Conservation (phyloP, 495 filamentous ascomycete species). For the Astrothelium subdiscretum region DNA sequence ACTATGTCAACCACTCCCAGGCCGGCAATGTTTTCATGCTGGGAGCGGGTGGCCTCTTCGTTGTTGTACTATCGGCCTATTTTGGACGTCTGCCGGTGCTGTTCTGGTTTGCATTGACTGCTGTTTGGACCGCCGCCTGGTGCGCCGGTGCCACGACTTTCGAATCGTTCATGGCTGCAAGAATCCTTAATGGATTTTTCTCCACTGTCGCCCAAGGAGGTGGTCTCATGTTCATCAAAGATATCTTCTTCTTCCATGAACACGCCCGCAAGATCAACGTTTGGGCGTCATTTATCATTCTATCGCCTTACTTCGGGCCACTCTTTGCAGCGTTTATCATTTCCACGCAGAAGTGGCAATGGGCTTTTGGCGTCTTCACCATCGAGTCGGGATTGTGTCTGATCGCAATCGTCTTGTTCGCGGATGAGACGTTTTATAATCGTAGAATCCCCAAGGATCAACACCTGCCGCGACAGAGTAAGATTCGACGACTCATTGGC, state of each 20-base stretch:
- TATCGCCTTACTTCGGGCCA: conserved; percentile 50
- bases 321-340: conserved; percentile 49
- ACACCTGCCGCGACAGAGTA: conserved; percentile 33
- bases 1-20: conserved; percentile 43
- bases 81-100: conserved; percentile 50
- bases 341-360: conserved; percentile 37
- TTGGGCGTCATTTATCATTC: conserved; percentile 41
- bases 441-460: conserved; percentile 35
- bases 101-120: conserved; percentile 44
- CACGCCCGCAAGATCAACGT: conserved; percentile 53
- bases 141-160: conserved; percentile 42
- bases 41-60: conserved; percentile 43
- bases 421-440: conserved; percentile 52
- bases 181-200: conserved; percentile 54
- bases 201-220: conserved; percentile 44
- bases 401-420: conserved; percentile 37
- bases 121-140: conserved; percentile 40
- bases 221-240: conserved; percentile 52
- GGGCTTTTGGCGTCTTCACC: conserved; percentile 42
- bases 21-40: conserved; percentile 49
- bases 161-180: conserved; percentile 45
- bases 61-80: conserved; percentile 43
- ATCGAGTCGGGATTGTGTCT: conserved; percentile 38
- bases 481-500: conserved; percentile 34
- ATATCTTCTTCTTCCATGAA: conserved; percentile 57